Base-by-base conservation (phyloP, 2,329 filamentous ascomycete genomes). In the Pseudogymnoascus sp. region DNA sequence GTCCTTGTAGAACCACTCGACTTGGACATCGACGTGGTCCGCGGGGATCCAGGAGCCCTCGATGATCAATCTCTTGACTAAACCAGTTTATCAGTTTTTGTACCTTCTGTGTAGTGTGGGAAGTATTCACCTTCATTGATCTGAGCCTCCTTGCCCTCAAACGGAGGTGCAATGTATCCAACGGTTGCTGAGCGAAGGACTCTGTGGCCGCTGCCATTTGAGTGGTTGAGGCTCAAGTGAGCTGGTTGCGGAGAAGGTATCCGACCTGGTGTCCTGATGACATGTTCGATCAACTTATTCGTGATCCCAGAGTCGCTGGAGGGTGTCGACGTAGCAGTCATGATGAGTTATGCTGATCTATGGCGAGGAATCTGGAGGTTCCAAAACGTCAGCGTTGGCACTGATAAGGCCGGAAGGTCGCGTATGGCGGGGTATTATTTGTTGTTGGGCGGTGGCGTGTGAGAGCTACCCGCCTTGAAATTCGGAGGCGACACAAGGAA, bases 1-100 rank as follows among this genome's bases (percentile, higher is more conserved):
- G 76, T 95, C 89, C 74, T 94, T 90, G 80, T 99, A 99, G 81
- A 99, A 99, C 93, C 94, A 99, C 65, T 85, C 83, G 61, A 92
- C 90, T 77, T 99, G 92, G 25, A 86, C 83, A 66, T 95, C 89
- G 66, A 97, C 83, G 68, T 96, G 89, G 61, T 89, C 82, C 63
- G 84, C 82, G 1, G 94, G 94, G 66, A 99, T 90, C 84, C 95
- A 97, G 65, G 88, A 90, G 72, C 88, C 89, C 67, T 87, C 83
- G 72, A 85, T 82, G 69, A 97, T 86, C 72, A 88, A 80, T 68
- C 88, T 86, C 85, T 91, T 92, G 73, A 97, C 92, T 91, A 56
- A 38, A 18, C 37, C 21, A 28, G 23, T 10, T 14, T 61, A 38
- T 61, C 6, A 37, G 25, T 53, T 18, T 8, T 12, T 31, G 14